These are phyloP conservation scores for Fusarium pseudonygamai DNA, from an alignment of 2,329 filamentous ascomycete species.

Conservation along the genomic window DNA sequence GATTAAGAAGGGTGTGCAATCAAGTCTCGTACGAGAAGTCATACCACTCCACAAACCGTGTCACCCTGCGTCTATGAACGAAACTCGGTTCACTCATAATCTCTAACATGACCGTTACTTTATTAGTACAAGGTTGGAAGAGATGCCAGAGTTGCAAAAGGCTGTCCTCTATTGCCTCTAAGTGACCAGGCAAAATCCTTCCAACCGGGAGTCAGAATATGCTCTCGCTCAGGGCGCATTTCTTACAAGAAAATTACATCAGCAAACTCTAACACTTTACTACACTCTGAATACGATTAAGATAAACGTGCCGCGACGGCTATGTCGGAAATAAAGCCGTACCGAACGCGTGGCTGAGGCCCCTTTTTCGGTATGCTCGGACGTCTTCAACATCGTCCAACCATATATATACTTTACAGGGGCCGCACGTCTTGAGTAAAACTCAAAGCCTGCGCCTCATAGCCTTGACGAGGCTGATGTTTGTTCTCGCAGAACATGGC, in stretches of 20 bases:
- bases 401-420: neutral
- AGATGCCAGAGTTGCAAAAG: neutral
- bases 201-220: neutral
- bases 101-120: neutral
- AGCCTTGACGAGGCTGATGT: neutral
- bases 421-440: neutral
- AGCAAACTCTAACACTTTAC: neutral
- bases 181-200: neutral
- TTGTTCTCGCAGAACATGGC: neutral
- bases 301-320: neutral
- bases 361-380: constrained; percentile 1
- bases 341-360: neutral
- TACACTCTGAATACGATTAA: neutral
- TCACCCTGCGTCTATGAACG: neutral
- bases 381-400: neutral
- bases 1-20: neutral
- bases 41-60: neutral
- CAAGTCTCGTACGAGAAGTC: neutral
- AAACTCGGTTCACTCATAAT: neutral
- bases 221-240: neutral
- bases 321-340: neutral
- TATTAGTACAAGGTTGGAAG: neutral
- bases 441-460: neutral
- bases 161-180: neutral
- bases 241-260: neutral